A percentile compares a stretch with the other conserved stretches of the same genome.
Conservation (phyloP, 805 yeast genomes). For the Millerozyma miso region DNA sequence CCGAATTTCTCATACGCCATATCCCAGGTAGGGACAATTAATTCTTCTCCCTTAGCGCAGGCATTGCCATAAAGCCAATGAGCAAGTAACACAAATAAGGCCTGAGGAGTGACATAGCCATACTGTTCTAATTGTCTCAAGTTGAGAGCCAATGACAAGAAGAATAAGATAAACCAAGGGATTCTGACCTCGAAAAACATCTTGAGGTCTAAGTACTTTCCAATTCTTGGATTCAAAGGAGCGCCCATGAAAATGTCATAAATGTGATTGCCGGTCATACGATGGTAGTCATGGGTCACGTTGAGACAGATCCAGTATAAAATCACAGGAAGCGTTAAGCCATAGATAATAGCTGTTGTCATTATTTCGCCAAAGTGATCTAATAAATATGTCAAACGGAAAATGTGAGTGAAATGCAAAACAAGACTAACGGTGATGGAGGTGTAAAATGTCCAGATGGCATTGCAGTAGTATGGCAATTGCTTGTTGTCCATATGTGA, state of each 20-base stretch:
- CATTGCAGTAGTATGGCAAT: slow-evolving; percentile 90
- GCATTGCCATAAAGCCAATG: slow-evolving; percentile 96
- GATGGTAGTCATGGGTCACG: slow-evolving; percentile 72
- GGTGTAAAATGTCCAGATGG: slow-evolving; percentile 77
- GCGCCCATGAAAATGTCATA: slow-evolving; percentile 98
- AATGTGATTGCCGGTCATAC: slow-evolving; percentile 86
- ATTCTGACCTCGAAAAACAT: slow-evolving; percentile 97
- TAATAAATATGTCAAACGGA: slow-evolving; percentile 68
- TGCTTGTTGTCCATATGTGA: slow-evolving; percentile 74
- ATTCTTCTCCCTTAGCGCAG: slow-evolving; percentile 95
- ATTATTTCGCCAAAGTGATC: slow-evolving; percentile 88
- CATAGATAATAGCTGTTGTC: slow-evolving; percentile 84
- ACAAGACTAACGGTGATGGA: slow-evolving; percentile 53
- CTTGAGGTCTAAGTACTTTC: slow-evolving; percentile 80
- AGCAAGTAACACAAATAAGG: slow-evolving; percentile 67
- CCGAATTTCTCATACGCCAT: slow-evolving; percentile 99
- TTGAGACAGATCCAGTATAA: slow-evolving; percentile 66
- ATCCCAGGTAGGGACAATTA: slow-evolving; percentile 98
- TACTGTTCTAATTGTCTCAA: slow-evolving; percentile 76
- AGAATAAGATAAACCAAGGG: slow-evolving; percentile 91
- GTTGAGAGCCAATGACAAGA: slow-evolving; percentile 68
- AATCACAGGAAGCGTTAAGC: slow-evolving; percentile 62
- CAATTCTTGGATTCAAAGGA: slow-evolving; percentile 92
- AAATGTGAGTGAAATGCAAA: slow-evolving; percentile 70
- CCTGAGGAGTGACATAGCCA: slow-evolving; percentile 77